Evolutionary conservation across 169 alveolate species (phyloP).

Genomic region (Perkinsus marinus): DNA sequence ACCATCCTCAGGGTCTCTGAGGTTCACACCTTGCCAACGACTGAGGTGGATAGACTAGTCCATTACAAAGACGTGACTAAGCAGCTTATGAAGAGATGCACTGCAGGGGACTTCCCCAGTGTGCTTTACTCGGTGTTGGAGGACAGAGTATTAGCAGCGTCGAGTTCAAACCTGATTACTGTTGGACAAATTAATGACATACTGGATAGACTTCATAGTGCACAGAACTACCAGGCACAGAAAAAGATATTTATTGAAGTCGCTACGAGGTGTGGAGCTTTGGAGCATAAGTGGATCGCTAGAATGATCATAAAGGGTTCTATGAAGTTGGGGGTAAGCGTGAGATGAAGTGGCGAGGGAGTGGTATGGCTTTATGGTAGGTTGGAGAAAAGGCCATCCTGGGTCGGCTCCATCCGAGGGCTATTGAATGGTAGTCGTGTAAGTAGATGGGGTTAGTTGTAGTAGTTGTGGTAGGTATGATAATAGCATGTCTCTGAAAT

Average conservation of each 20-base stretch:
- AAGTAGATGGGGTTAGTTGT: neutral
- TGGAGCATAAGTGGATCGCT: neutral
- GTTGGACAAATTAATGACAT: neutral
- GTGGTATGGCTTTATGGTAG: neutral
- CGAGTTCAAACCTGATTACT: neutral
- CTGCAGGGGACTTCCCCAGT: neutral
- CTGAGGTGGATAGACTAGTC: neutral
- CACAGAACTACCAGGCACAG: neutral
- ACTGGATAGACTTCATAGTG: neutral
- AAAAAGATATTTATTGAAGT: neutral
- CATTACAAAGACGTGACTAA: neutral
- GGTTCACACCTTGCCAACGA: neutral
- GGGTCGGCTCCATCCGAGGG: neutral
- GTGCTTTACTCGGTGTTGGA: neutral
- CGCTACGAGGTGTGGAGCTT: neutral
- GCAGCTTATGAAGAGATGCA: neutral
- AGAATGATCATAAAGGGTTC: neutral
- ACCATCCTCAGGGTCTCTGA: neutral
- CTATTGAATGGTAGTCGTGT: neutral
- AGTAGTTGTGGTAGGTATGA: neutral
- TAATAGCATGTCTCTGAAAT: neutral
- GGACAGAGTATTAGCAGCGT: neutral
- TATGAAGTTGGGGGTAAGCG: neutral
- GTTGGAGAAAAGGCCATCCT: neutral
- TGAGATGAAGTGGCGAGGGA: neutral